Percentiles rank a stretch among this genome's conserved stretches.
Conservation (phyloP, 2,329 filamentous ascomycete species). For the Stagonosporopsis rhizophila region DNA sequence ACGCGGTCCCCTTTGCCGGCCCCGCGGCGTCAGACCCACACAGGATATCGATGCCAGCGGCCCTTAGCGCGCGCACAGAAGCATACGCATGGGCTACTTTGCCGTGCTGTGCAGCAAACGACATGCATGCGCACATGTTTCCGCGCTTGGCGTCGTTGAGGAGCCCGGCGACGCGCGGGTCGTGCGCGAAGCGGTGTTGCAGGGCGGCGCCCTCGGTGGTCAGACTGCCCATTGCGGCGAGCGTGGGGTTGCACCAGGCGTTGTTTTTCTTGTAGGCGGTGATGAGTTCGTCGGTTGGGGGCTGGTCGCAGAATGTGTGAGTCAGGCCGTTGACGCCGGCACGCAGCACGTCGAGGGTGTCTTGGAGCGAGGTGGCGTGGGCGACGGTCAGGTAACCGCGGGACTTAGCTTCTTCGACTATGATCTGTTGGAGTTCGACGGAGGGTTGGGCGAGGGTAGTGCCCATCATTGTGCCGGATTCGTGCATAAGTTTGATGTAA, state of each 20-base stretch:
- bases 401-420: conserved; percentile 52
- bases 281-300: conserved; percentile 49
- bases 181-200: conserved; percentile 52
- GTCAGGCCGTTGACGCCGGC: conserved; percentile 55
- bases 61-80: conserved; percentile 49
- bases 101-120: conserved; percentile 39
- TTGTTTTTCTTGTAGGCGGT: conserved; percentile 53
- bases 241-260: conserved; percentile 54
- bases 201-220: conserved; percentile 51
- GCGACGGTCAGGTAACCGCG: conserved; percentile 50
- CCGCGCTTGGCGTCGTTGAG: conserved; percentile 45
- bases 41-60: conserved; percentile 52
- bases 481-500: conserved; percentile 62
- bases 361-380: conserved; percentile 49
- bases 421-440: conserved; percentile 54
- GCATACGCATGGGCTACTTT: conserved; percentile 53
- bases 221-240: conserved; percentile 50
- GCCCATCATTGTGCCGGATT: conserved; percentile 54
- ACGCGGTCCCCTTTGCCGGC: conserved; percentile 54
- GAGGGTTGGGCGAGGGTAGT: conserved; percentile 49
- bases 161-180: conserved; percentile 44
- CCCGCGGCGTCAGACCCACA: conserved; percentile 54
- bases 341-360: conserved; percentile 52
- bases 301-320: conserved; percentile 53
- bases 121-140: conserved; percentile 53